phyloP scores from a whole-genome alignment of 1,284 basidiomycete genomes.

The Pseudozyma sp. region DNA sequence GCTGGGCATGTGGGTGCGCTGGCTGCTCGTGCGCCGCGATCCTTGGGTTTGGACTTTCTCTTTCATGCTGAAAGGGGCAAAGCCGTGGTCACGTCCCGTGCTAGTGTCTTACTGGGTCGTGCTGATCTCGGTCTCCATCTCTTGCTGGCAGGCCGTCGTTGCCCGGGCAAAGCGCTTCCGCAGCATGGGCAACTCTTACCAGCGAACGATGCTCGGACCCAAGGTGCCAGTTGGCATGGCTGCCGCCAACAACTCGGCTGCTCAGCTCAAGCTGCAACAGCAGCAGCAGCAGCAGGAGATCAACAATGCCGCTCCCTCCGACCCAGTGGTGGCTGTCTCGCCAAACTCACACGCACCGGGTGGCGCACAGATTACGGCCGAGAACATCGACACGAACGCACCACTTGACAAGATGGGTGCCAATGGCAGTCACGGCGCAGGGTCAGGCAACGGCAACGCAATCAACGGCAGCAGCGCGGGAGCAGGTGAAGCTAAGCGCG shows the following conservation, averaged over 20 bases:
- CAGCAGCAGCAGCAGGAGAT: conserved; percentile 30
- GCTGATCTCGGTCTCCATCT: conserved; percentile 84
- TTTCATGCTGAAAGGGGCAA: conserved; percentile 77
- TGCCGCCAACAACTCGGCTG: conserved; percentile 21
- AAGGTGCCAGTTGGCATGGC: conserved; percentile 15
- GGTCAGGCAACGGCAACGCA: background rate
- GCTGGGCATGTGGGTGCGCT: conserved; percentile 91
- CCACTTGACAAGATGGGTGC: conserved; percentile 9
- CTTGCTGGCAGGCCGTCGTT: conserved; percentile 79
- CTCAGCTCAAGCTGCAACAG: conserved; percentile 31
- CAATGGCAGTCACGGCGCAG: background rate
- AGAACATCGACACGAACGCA: conserved; percentile 8
- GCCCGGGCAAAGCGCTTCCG: conserved; percentile 53
- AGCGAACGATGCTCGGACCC: conserved; percentile 27
- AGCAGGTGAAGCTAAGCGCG: conserved; percentile 24
- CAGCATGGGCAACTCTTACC: conserved; percentile 33
- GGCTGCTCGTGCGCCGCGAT: conserved; percentile 84
- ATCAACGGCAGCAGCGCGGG: conserved; percentile 8
- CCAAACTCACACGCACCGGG: conserved; percentile 38
- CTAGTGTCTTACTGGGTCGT: conserved; percentile 87
- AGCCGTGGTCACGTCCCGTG: conserved; percentile 83
- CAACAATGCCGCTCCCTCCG: conserved; percentile 10
- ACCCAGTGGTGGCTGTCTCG: conserved; percentile 17
- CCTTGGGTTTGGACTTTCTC: conserved; percentile 86
- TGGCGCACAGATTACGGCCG: conserved; percentile 21